phyloP scores from a whole-genome alignment of 768 basidiomycete species.

The Galerina marginata region DNA sequence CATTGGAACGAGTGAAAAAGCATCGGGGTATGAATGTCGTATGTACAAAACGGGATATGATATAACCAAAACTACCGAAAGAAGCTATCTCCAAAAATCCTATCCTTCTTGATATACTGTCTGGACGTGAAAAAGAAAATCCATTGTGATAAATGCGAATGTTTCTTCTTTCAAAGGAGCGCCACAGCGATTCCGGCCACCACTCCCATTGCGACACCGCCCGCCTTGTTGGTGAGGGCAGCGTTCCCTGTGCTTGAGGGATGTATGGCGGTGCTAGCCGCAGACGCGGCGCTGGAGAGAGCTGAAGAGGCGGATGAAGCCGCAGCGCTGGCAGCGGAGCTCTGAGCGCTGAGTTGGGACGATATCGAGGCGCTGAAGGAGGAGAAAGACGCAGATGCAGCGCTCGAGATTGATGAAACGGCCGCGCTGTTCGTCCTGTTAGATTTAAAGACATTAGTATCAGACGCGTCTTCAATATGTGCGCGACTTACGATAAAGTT shows the following conservation, averaged over 20 bases:
- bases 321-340: not conserved
- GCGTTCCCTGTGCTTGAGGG: not conserved
- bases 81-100: no score
- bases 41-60: no score
- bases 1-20: no score
- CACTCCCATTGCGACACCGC: constrained; percentile 7
- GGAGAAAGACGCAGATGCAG: not conserved
- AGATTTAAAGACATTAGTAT: not conserved
- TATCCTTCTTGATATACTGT: no score
- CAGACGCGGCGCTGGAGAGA: constrained; percentile 4
- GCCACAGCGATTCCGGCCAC: constrained; percentile 7
- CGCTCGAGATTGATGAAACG: not conserved
- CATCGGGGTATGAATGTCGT: no score
- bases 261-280: not conserved
- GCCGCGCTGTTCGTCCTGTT: constrained; percentile 3
- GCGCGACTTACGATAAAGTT: not conserved
- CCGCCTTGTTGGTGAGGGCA: not conserved
- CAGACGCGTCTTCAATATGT: no score
- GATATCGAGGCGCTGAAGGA: not conserved
- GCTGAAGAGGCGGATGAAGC: not conserved
- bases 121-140: no score
- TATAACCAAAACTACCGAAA: no score
- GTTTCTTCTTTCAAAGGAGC: constrained; percentile 1
- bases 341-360: not conserved
- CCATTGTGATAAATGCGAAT: not conserved